A percentile compares a stretch with the other conserved stretches of the same genome.
Conservation (phyloP, 805 yeast genomes). For the Blastobotrys robertii region DNA sequence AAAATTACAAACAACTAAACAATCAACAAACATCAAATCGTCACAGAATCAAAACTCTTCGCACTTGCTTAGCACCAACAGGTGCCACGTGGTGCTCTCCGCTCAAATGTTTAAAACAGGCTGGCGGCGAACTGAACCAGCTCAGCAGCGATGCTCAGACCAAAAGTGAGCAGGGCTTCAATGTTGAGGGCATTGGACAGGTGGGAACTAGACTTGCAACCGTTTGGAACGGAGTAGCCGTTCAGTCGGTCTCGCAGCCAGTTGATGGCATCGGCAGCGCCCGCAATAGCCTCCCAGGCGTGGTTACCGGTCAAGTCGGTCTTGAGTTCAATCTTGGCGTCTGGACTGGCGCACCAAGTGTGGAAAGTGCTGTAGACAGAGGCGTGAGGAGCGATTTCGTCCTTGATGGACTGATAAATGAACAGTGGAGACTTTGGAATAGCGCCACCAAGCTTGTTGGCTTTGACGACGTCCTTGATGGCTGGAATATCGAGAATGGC, state of each 20-base stretch:
- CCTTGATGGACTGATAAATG: slow-evolving; percentile 21
- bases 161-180: no score
- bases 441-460: slow-evolving; percentile 17
- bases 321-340: no score
- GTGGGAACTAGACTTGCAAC: not conserved
- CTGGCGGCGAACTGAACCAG: no score
- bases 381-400: slow-evolving; percentile 12
- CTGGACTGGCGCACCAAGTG: no score
- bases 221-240: slow-evolving; percentile 2
- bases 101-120: no score
- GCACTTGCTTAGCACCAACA: no score
- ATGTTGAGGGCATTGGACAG: no score
- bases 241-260: slow-evolving; percentile 5
- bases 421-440: slow-evolving; percentile 17
- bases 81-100: no score
- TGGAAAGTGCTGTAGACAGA: not conserved
- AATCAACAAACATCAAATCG: no score
- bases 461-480: slow-evolving; percentile 9
- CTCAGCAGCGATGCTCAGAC: no score
- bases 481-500: slow-evolving; percentile 9
- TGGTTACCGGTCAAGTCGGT: not conserved
- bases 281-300: not conserved
- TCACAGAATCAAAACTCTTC: no score
- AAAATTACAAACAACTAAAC: no score
- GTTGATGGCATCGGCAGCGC: slow-evolving; percentile 1